These are phyloP conservation scores for Actinomucor elegans DNA, from an alignment of 371 early-diverging fungal genomes.

Conservation along the genomic window DNA sequence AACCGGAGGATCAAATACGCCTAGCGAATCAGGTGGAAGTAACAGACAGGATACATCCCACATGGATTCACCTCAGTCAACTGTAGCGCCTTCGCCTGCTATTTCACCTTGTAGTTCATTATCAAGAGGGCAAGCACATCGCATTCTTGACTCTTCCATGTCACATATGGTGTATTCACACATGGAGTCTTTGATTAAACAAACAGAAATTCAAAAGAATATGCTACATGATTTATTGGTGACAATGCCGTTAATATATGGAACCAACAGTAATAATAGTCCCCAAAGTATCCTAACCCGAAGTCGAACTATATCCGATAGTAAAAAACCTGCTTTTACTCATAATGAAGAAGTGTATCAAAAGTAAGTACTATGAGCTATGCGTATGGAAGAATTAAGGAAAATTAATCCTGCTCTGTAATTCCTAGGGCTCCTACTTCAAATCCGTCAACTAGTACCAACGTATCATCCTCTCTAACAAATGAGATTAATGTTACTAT, in stretches of 20 bases:
- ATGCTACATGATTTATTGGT: conserved; percentile 25
- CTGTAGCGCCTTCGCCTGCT: conserved; percentile 19
- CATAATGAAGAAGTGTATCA: conserved; percentile 9
- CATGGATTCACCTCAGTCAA: conserved; percentile 12
- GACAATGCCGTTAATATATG: conserved; percentile 6
- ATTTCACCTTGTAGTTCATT: conserved; percentile 30
- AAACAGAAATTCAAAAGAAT: conserved; percentile 25
- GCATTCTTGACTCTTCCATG: conserved; percentile 14
- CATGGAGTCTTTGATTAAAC: conserved; percentile 25
- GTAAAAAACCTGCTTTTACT: conserved; percentile 13
- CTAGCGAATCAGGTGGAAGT: background rate
- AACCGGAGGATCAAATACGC: conserved; percentile 20
- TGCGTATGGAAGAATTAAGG: no score
- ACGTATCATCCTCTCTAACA: background rate
- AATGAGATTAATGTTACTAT: conserved; percentile 17
- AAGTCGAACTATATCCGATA: conserved; percentile 22
- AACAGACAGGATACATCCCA: conserved; percentile 1
- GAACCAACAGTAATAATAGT: background rate
- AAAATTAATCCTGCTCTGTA: no score
- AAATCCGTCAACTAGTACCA: background rate
- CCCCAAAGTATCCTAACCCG: conserved; percentile 1
- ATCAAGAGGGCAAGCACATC: conserved; percentile 35
- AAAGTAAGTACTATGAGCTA: conserved; percentile 17
- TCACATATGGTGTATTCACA: conserved; percentile 21
- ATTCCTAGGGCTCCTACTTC: background rate